These are phyloP conservation scores for Paspalum vaginatum DNA, from an alignment of 176 grass and related monocot species.

Conservation along the genomic window DNA sequence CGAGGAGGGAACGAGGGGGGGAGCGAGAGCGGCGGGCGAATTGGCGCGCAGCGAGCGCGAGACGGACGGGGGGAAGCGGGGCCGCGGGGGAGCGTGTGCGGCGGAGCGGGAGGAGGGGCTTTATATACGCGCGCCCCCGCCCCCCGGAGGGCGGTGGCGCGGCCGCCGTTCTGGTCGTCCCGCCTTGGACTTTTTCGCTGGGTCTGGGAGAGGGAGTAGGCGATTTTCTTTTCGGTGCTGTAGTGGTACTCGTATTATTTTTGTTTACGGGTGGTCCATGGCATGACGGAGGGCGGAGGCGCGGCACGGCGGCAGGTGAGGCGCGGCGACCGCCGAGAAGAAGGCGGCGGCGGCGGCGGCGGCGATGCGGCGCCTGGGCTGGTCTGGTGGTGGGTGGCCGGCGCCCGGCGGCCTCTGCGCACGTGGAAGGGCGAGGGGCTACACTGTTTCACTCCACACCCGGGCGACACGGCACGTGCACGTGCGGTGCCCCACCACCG, in stretches of 20 bases:
- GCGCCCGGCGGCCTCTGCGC: slow-evolving; percentile 19
- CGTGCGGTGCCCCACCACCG: no score
- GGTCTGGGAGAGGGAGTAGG: not conserved
- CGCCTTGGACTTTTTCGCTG: not conserved
- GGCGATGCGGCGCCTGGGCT: no score
- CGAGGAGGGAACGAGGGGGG: not conserved
- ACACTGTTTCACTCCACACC: no score
- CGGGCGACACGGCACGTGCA: no score
- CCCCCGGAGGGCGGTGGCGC: no score
- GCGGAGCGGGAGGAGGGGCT: not conserved
- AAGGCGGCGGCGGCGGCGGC: not conserved
- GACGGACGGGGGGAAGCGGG: not conserved
- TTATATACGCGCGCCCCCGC: slow-evolving; percentile 14
- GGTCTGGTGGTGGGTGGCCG: not conserved
- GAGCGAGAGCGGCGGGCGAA: not conserved
- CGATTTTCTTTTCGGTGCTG: no score
- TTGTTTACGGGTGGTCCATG: no score
- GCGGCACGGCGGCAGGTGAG: no score
- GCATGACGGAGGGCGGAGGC: no score
- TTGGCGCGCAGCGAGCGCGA: slow-evolving; percentile 36
- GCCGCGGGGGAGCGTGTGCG: no score
- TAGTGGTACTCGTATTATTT: no score
- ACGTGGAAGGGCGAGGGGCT: not conserved
- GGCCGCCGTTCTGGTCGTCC: not conserved
- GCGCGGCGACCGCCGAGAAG: not conserved